Conservation (phyloP, 2,329 filamentous ascomycete genomes). For the Beauveria sp. region DNA sequence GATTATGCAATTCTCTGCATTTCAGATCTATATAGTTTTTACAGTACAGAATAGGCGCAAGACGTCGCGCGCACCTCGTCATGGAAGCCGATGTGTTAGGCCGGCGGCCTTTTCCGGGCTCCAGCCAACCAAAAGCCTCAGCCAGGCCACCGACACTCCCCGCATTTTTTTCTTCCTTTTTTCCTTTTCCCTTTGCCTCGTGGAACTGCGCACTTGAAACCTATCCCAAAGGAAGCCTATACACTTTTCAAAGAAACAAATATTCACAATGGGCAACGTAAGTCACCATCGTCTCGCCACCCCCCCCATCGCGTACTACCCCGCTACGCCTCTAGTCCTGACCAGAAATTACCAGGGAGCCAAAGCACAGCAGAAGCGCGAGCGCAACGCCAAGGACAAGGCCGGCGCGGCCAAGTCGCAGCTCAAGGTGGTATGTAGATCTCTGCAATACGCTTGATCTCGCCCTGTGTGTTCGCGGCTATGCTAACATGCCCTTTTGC, state of each 20-base stretch:
- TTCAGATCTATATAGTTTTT: background rate
- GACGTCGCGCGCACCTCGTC: background rate
- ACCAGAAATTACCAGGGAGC: slow-evolving; percentile 40
- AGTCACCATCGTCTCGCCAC: background rate
- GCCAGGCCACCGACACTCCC: background rate
- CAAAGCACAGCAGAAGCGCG: slow-evolving; percentile 64
- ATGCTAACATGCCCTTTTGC: background rate
- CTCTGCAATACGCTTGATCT: no score
- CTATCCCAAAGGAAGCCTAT: background rate
- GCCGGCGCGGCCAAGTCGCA: slow-evolving; percentile 56
- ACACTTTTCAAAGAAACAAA: background rate
- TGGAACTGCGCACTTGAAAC: background rate
- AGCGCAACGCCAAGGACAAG: slow-evolving; percentile 58
- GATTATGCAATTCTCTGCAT: background rate
- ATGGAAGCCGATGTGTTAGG: background rate
- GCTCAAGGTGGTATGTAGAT: slow-evolving; percentile 53
- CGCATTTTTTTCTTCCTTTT: slow-evolving; percentile 6
- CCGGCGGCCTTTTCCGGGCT: background rate
- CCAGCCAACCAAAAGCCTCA: slow-evolving; percentile 6
- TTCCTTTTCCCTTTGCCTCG: background rate
- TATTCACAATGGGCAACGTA: slow-evolving; percentile 13
- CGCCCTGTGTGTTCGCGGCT: background rate
- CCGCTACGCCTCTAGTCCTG: background rate
- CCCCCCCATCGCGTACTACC: background rate
- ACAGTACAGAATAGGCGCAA: background rate